Percentiles rank a stretch among this genome's conserved stretches.
phyloP scores from a whole-genome alignment of 2,329 filamentous ascomycete genomes.

The Hymenoscyphus albidus region DNA sequence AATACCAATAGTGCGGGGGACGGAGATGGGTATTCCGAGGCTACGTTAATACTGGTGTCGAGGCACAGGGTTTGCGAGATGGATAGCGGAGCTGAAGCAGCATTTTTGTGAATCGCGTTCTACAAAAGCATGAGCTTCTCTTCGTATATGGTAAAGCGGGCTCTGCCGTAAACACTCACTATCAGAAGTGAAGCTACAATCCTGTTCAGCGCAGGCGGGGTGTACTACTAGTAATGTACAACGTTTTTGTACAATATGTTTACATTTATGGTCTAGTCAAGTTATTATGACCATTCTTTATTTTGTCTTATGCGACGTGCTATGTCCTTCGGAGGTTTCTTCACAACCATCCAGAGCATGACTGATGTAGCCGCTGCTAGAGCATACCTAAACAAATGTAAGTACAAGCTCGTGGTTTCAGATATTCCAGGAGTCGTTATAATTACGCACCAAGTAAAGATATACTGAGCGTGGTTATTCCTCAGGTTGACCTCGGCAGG shows the following conservation, averaged over 20 bases:
- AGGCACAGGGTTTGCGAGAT: no score
- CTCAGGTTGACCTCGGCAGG: slow-evolving; percentile 85
- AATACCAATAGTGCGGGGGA: no score
- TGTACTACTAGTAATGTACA: background rate
- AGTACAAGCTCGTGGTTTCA: background rate
- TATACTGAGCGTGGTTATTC: slow-evolving; percentile 98
- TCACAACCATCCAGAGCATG: slow-evolving; percentile 95
- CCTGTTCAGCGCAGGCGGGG: background rate
- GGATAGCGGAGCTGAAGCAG: no score
- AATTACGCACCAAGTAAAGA: slow-evolving; percentile 84
- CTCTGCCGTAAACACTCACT: background rate
- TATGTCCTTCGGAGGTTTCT: slow-evolving; percentile 74
- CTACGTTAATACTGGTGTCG: no score
- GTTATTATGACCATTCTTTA: slow-evolving; percentile 61
- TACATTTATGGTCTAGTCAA: slow-evolving; percentile 1
- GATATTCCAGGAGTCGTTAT: background rate
- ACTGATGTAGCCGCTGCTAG: slow-evolving; percentile 79
- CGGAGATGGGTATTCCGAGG: no score
- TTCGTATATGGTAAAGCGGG: no score
- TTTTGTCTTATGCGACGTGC: slow-evolving; percentile 72
- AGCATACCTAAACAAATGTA: slow-evolving; percentile 64
- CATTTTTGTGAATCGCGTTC: no score
- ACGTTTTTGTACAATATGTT: slow-evolving; percentile 1
- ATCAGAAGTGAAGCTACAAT: background rate
- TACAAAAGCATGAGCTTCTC: no score